Evolutionary conservation across 805 yeast species (phyloP), one percentile per base, ranked within the genome.

Genomic region (Saturnispora ahearnii): DNA sequence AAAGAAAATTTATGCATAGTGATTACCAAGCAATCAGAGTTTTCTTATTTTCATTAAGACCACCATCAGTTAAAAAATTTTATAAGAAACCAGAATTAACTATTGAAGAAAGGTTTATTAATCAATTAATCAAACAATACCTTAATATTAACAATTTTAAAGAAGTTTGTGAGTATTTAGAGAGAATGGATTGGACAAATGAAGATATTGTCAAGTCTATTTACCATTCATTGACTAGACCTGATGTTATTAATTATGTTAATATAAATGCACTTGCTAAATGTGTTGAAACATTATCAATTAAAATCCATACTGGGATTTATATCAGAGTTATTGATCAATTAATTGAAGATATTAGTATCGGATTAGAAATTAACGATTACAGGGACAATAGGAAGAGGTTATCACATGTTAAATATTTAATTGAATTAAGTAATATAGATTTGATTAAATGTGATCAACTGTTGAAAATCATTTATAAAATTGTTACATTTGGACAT

Each of bases 331-430:
- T 79, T 1, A 65, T 87, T 45, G 96, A 90, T 62, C 68, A 75
- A 13, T 48, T 83, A 2, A 55, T 84, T 13, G 96, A 89, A 59
- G 70, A 72, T n/a, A 71, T 85, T 13, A 70, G 73, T 9, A 58
- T 79, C 26, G 93, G 88, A 0, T 64, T 88, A 52, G 96, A 88
- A 58, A 55, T 70, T 5, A 78, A 81, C 53, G 78, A 79, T 55
- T 83, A 76, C 58, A 70, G 78, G 49, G 62, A 67, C 46, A 83
- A 82, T 57, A 73, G 89, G 60, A 66, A 67, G 12, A 68, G 95
- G 51, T 62, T 85, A 51, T 73, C 93, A 0, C 78, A 81, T 48
- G 73, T 78, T 6, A 76, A 71, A 57, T 82, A 79, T 56, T 55
- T 90, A 12, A 76, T 80, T 0, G 84, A 79, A 50, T 60, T 88